Base-by-base conservation (phyloP, 768 basidiomycete genomes). In the Lactarius vividus region DNA sequence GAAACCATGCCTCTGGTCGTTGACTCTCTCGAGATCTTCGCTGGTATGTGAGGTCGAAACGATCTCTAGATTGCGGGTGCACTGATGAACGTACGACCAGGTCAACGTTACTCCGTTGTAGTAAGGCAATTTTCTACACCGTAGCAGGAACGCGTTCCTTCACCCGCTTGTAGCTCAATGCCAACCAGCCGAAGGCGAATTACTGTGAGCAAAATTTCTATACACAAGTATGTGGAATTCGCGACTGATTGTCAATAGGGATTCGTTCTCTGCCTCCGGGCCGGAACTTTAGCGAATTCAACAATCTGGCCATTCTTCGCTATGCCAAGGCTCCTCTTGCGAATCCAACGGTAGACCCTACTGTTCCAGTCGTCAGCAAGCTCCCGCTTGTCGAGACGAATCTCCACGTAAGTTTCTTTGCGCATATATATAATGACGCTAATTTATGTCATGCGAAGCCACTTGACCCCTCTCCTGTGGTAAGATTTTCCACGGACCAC, bases 1-100 rank as follows among this genome's bases (percentile, higher is more conserved):
- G 72, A 72, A 44, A 63, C 69, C 29, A 52, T 73, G 18, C 80
- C 79, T 1, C 58, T 77, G 16, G 66, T 71, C 8, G 80, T 82
- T 8, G 77, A 82, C 70, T 72, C 72, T 0, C 73, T 84, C 10
- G 72, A 78, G 54, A 81, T 84, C 29, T 80, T 77, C 54, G 73
- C 76, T 70, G 79, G 78, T 75, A 70, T 66, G 73, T 54, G 26
- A 11, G 13, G 28, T 55, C 23, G 65, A 61, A 42, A 28, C 56
- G n/a, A 28, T 52, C 6, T 65, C 39, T 16, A 40, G 15, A 40
- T 16, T 23, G 10, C 16, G 26, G 7, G 16, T 37, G 26, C 29
- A 18, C 26, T 57, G 16, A 52, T 18, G 4, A 18, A 55, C 3
- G 26, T 37, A 13, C 2, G 35, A 40, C 56, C 35, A 70, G 69